Evolutionary conservation across 345 rosid genomes (phyloP).

Genomic region (Populus tremula): DNA sequence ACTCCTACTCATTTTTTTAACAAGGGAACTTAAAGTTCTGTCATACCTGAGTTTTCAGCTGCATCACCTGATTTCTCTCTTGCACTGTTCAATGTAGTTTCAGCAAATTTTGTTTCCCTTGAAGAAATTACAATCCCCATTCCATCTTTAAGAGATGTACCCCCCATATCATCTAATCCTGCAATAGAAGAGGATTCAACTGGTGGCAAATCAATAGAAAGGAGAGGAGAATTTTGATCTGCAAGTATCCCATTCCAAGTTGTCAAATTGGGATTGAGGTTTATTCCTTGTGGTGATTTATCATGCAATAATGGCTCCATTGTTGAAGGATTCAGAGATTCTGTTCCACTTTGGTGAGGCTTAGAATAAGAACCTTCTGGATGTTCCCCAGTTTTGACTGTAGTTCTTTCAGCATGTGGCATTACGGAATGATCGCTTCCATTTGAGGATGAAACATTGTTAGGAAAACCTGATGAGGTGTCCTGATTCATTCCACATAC

Average conservation of each 20-base stretch:
- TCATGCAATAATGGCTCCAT: neutral
- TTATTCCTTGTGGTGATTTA: neutral
- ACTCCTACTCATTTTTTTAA: neutral
- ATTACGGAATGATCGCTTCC: neutral
- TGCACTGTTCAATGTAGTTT: neutral
- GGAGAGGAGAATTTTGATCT: neutral
- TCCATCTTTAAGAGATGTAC: conserved; percentile 13
- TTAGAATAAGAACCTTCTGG: conserved; percentile 20
- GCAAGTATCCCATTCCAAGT: neutral
- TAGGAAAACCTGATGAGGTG: neutral
- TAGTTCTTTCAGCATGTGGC: neutral
- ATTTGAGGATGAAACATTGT: neutral
- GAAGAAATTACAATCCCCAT: conserved; percentile 22
- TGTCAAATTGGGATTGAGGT: neutral
- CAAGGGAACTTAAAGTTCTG: neutral
- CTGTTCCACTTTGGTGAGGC: conserved; percentile 19
- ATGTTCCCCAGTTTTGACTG: neutral
- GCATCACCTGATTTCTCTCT: conserved; percentile 13
- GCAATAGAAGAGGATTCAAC: neutral
- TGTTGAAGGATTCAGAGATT: neutral
- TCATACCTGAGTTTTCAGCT: conserved; percentile 22
- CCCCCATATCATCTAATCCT: neutral
- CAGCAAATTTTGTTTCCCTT: conserved; percentile 17
- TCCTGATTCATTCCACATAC: neutral
- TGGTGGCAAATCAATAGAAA: neutral